Evolutionary conservation across 768 basidiomycete species (phyloP), one percentile per base, ranked within the genome.

Genomic region (Tulasnella sp.): DNA sequence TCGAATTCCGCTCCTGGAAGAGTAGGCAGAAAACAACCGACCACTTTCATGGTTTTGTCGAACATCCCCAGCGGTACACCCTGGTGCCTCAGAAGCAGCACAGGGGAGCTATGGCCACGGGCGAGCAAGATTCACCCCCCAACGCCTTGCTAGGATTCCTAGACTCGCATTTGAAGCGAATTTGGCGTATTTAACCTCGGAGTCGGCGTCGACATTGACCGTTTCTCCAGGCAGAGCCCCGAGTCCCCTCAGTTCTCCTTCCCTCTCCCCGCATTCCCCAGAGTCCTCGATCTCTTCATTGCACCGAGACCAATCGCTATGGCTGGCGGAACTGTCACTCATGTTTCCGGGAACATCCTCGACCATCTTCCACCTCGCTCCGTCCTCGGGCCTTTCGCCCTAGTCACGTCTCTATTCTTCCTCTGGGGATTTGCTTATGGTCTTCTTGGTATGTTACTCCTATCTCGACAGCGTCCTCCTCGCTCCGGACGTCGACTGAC

Each of bases 331-430:
- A 44, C 44, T 16, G 44, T 44, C 44, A 44, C 44, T 16, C 44
- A 44, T 44, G 44, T 44, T 44, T 44, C 44, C 44, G 44, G 44
- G 44, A 44, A 44, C 44, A 16, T 44, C 44, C 44, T 44, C 44
- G 44, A 44, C 44, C 44, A 44, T 16, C 44, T 44, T 44, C 44
- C 44, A 40, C 80, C 24, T 75, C 80, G 9, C 76, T 81, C 44
- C 37, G 78, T 24, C 48, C 79, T 85, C 75, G 84, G 85, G 82
- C 84, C 87, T n/a, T 87, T 86, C 84, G 82, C 80, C 60, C 85
- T 87, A 76, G 85, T 87, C 79, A 86, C 86, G 14, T 84, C 85
- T 34, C 85, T 73, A 18, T 80, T 73, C 72, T 80, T 73, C 48
- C 41, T 54, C 75, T 54, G 74, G 77, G 81, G 81, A 28, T 81